Conservation (phyloP, 1,139 yeast genomes). For the Lodderomyces pseudojiufengensis region DNA sequence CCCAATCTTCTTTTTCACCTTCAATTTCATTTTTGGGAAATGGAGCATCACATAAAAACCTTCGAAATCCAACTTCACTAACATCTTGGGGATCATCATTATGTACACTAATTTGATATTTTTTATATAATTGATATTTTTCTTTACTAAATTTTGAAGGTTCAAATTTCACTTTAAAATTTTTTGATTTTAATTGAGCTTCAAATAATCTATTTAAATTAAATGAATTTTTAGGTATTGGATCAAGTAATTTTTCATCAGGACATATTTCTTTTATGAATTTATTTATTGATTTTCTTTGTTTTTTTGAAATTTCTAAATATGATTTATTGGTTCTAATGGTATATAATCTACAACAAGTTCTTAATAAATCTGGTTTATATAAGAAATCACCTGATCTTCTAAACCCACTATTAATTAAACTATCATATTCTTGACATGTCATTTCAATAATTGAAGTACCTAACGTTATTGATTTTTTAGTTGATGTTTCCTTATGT, state of each 20-base stretch:
- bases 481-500: neutral
- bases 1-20: constrained; percentile 28
- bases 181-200: constrained; percentile 24
- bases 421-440: constrained; percentile 52
- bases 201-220: constrained; percentile 18
- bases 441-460: constrained; percentile 45
- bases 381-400: constrained; percentile 75
- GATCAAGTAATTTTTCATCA: constrained; percentile 8
- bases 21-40: constrained; percentile 29
- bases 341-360: constrained; percentile 82
- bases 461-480: constrained; percentile 43
- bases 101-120: constrained; percentile 70
- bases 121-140: constrained; percentile 62
- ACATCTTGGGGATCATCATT: constrained; percentile 52
- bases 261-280: constrained; percentile 46
- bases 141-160: constrained; percentile 52
- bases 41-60: constrained; percentile 74
- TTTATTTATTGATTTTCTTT: constrained; percentile 60
- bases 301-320: constrained; percentile 58
- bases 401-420: constrained; percentile 73
- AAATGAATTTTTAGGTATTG: constrained; percentile 16
- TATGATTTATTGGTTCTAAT: constrained; percentile 56
- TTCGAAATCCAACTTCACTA: constrained; percentile 43
- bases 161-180: constrained; percentile 51
- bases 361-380: constrained; percentile 65